Conservation (phyloP, 1,284 basidiomycete genomes). For the Ustilago tritici region DNA sequence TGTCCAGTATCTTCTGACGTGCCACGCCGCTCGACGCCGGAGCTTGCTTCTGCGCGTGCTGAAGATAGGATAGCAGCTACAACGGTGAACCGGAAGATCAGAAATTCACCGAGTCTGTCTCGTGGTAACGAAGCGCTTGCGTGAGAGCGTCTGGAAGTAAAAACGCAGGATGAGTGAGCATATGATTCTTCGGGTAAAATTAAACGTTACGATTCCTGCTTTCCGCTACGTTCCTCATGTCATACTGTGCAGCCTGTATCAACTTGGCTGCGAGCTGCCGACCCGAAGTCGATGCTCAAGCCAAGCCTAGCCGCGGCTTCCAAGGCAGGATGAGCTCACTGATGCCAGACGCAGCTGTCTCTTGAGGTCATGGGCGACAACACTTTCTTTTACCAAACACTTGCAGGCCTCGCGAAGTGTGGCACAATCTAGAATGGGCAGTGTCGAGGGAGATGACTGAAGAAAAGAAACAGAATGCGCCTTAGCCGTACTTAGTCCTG, state of each 20-base stretch:
- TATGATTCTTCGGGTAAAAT: conserved; percentile 33
- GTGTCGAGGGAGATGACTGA: neutral
- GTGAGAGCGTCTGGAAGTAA: conserved; percentile 1
- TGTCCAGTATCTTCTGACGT: neutral
- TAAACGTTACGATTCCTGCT: neutral
- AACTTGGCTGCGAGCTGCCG: neutral
- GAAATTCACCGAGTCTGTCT: conserved; percentile 3
- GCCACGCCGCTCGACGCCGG: neutral
- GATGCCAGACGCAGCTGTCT: conserved; percentile 5
- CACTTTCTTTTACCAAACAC: too few species aligned
- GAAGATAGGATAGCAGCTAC: neutral
- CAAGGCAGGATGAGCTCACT: conserved; percentile 25
- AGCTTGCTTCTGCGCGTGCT: neutral
- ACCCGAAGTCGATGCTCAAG: conserved; percentile 3
- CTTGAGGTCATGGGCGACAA: conserved; percentile 22
- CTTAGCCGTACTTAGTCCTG: neutral
- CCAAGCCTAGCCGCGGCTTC: neutral
- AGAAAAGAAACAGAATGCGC: neutral
- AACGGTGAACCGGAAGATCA: neutral
- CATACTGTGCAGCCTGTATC: neutral
- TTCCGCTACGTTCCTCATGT: neutral
- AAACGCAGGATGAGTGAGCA: conserved; percentile 39
- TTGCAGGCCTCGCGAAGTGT: neutral
- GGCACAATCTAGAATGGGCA: neutral
- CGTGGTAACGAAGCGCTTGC: neutral